Evolutionary conservation across 2,329 filamentous ascomycete genomes (phyloP).

Genomic region (Scedosporium dehoogii): DNA sequence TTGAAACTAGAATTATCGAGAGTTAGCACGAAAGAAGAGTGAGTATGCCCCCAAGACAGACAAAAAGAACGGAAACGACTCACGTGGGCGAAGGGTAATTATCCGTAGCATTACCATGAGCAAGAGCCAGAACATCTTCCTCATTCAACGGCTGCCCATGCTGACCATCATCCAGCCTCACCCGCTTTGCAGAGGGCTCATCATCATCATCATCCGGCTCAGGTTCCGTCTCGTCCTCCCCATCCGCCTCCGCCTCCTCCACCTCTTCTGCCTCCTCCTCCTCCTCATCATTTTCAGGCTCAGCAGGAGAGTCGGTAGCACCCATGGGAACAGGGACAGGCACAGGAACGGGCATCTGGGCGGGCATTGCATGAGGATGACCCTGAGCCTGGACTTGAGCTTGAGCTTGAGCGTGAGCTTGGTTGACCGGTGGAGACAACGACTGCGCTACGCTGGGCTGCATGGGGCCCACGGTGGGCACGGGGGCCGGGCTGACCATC

Average conservation of each 20-base stretch:
- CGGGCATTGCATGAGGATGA: not conserved
- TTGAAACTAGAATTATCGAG: constrained; percentile 21
- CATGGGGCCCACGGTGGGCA: constrained; percentile 6
- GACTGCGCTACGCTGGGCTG: not conserved
- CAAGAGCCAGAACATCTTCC: constrained; percentile 37
- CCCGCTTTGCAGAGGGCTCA: constrained; percentile 30
- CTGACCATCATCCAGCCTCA: constrained; percentile 23
- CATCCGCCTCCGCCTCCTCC: no score
- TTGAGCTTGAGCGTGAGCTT: not conserved
- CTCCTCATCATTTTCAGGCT: not conserved
- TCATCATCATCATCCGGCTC: constrained; percentile 15
- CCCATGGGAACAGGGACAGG: not conserved
- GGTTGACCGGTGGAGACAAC: not conserved
- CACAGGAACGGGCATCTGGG: not conserved
- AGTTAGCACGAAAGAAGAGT: constrained; percentile 7
- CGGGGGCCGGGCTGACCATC: constrained; percentile 7
- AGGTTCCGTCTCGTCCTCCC: no score
- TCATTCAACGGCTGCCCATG: constrained; percentile 30
- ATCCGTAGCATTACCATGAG: constrained; percentile 10
- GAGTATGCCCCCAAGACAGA: not conserved
- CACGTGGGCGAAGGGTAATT: constrained; percentile 21
- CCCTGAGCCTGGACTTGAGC: not conserved
- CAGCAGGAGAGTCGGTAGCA: not conserved
- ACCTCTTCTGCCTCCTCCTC: not conserved
- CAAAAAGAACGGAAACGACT: not conserved